These are phyloP conservation scores for Phytophthora nicotianae DNA, from an alignment of 352 stramenopile genomes.

Conservation along the genomic window DNA sequence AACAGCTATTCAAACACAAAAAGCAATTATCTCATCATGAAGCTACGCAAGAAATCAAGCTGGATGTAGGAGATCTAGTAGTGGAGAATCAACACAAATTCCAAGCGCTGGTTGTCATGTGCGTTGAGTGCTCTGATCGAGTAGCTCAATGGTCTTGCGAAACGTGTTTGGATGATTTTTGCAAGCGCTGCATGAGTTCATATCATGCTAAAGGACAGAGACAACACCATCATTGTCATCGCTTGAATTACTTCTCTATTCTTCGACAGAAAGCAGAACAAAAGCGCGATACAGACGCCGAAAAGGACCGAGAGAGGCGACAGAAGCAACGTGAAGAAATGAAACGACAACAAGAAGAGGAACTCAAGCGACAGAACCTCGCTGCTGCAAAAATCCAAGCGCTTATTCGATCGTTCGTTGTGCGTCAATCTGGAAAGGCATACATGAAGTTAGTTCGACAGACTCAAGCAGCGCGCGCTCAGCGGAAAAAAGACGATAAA, in stretches of 20 bases:
- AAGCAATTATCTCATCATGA: background rate
- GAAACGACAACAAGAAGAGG: conserved; percentile 18
- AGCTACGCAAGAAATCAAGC: background rate
- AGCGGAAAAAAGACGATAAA: conserved; percentile 52
- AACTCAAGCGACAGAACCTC: conserved; percentile 24
- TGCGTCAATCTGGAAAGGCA: conserved; percentile 36
- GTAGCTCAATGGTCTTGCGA: conserved; percentile 74
- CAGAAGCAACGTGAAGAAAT: conserved; percentile 35
- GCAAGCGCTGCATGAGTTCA: conserved; percentile 66
- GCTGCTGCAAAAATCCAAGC: conserved; percentile 54
- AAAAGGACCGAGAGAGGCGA: conserved; percentile 42
- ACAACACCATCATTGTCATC: conserved; percentile 56
- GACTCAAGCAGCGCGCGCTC: conserved; percentile 43
- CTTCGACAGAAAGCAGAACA: conserved; percentile 52
- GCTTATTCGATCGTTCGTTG: conserved; percentile 41
- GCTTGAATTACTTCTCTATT: conserved; percentile 74
- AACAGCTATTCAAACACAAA: conserved; percentile 4
- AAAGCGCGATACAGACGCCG: conserved; percentile 36
- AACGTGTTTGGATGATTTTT: conserved; percentile 66
- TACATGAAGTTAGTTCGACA: conserved; percentile 63
- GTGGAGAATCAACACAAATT: conserved; percentile 40
- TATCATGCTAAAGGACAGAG: conserved; percentile 65
- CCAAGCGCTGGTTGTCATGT: conserved; percentile 66
- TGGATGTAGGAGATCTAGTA: background rate
- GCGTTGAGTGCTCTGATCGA: conserved; percentile 53